Evolutionary conservation across 345 rosid genomes (phyloP), one percentile per base, ranked within the genome.

Genomic region (Citrus unshiu): DNA sequence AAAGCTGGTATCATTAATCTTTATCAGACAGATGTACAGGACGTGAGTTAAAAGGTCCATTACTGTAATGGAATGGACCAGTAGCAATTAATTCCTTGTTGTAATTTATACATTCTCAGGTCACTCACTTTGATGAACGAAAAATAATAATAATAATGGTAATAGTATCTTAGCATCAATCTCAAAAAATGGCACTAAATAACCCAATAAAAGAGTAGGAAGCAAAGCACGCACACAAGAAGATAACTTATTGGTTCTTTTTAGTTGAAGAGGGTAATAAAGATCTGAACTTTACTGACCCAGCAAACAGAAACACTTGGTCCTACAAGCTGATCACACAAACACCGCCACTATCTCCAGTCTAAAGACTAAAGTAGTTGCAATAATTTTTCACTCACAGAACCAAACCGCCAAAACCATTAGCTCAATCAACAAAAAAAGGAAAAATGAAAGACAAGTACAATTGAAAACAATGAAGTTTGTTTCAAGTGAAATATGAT

Each of bases 61-160:
- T 29, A 21, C 59, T 27, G n/a, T 9, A 39, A 16, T 24, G 68
- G 14, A 49, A 61, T 34, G 40, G 65, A 37, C 58, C 32, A 72
- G 62, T 21, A 71, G 75, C 14, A 78, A 63, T 39, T 29, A 68
- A 56, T 61, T 16, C 16, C 51, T 63, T n/a, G 34, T 30, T 61
- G 81, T 27, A 70, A 57, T 70, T 30, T 66, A 75, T 37, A 67
- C 14, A 8, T 22, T 25, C 14, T 59, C 51, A 79, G 51, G 70
- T 64, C 59, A 56, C 79, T 78, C 73, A 65, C 77, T 78, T 74
- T 78, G 62, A 68, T 39, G 76, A 58, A 29, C 7, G 43, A 40
- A 30, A 49, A n/a, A 60, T 1, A 43, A 14, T 4, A 14, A 49
- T 12, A 16, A 51, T 43, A 14, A 49, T 12, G 56, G 16, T 43